A percentile compares a stretch with the other conserved stretches of the same genome.
phyloP scores from a whole-genome alignment of 2,329 filamentous ascomycete genomes.

The Cladophialophora immunda region DNA sequence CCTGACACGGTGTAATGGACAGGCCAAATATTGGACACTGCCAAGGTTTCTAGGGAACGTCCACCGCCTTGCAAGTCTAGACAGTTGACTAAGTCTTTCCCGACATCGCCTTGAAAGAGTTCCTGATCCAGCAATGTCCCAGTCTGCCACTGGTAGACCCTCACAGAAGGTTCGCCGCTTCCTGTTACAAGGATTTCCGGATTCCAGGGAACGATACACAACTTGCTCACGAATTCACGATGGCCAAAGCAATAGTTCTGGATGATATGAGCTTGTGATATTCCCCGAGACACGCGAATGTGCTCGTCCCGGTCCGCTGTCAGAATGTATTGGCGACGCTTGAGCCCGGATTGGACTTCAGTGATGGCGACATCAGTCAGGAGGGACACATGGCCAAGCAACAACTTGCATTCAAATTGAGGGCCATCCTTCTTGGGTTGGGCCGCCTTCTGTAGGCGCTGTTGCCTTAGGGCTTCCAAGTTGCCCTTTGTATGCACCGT shows the following conservation, averaged over 20 bases:
- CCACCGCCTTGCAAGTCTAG: slow-evolving; percentile 29
- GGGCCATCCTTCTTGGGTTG: slow-evolving; percentile 59
- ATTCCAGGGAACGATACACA: slow-evolving; percentile 69
- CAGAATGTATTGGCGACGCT: slow-evolving; percentile 66
- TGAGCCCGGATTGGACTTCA: slow-evolving; percentile 52
- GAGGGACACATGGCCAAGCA: slow-evolving; percentile 95
- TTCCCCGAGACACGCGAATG: slow-evolving; percentile 83
- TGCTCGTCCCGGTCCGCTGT: slow-evolving; percentile 80
- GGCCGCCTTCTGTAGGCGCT: slow-evolving; percentile 56
- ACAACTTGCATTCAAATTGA: slow-evolving; percentile 76
- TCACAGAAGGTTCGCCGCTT: slow-evolving; percentile 81
- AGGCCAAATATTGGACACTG: slow-evolving; percentile 48
- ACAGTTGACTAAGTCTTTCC: slow-evolving; percentile 27
- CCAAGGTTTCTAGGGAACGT: slow-evolving; percentile 44
- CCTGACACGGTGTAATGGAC: slow-evolving; percentile 30
- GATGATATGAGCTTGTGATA: slow-evolving; percentile 85
- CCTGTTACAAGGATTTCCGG: slow-evolving; percentile 79
- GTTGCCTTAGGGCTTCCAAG: slow-evolving; percentile 64
- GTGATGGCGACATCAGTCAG: slow-evolving; percentile 76
- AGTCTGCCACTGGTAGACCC: slow-evolving; percentile 81
- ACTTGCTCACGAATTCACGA: slow-evolving; percentile 79
- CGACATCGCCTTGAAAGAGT: slow-evolving; percentile 53
- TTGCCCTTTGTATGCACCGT: slow-evolving; percentile 72
- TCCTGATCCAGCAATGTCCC: slow-evolving; percentile 64
- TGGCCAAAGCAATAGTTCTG: slow-evolving; percentile 91